Conservation (phyloP, 2,329 filamentous ascomycete species). For the Pyricularia grisea region DNA sequence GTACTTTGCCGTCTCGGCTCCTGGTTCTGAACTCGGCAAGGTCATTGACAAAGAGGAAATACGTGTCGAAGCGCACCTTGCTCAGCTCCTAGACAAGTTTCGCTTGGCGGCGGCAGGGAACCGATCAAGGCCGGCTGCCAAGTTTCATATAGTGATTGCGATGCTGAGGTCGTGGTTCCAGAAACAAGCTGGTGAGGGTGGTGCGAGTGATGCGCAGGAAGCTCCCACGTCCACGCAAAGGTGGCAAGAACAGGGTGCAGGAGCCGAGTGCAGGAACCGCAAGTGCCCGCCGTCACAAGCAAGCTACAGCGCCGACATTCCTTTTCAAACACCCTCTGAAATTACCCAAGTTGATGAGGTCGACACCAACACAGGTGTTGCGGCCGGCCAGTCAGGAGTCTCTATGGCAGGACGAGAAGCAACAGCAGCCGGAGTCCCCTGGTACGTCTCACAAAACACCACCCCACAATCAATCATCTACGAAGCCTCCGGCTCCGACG, state of each 20-base stretch:
- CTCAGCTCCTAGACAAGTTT: conserved; percentile 61
- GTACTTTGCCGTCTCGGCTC: conserved; percentile 55
- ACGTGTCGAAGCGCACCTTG: conserved; percentile 56
- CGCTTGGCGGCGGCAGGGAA: conserved; percentile 52
- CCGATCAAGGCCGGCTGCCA: conserved; percentile 54
- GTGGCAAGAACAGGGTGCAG: not conserved
- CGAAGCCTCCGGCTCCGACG: not conserved
- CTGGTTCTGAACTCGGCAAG: conserved; percentile 57
- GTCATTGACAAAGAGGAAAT: conserved; percentile 61
- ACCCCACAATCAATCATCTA: conserved; percentile 20
- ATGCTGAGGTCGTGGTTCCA: conserved; percentile 65
- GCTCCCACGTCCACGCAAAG: not conserved
- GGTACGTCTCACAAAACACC: conserved; percentile 6
- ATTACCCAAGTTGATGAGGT: conserved; percentile 32
- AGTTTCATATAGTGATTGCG: conserved; percentile 60
- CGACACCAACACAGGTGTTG: conserved; percentile 4
- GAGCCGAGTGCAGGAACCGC: not conserved
- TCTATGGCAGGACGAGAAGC: conserved; percentile 3
- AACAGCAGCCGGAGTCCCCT: conserved; percentile 9
- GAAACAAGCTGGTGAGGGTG: conserved; percentile 22
- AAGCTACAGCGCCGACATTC: conserved; percentile 31
- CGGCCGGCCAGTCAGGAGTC: not conserved
- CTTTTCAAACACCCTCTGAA: conserved; percentile 47
- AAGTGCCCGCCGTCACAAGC: conserved; percentile 9
- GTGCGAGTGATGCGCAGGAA: not conserved